Percentiles rank a stretch among this genome's conserved stretches.
Evolutionary conservation across 108 stramenopile species (phyloP).

Genomic region (Schizochytrium sp.): DNA sequence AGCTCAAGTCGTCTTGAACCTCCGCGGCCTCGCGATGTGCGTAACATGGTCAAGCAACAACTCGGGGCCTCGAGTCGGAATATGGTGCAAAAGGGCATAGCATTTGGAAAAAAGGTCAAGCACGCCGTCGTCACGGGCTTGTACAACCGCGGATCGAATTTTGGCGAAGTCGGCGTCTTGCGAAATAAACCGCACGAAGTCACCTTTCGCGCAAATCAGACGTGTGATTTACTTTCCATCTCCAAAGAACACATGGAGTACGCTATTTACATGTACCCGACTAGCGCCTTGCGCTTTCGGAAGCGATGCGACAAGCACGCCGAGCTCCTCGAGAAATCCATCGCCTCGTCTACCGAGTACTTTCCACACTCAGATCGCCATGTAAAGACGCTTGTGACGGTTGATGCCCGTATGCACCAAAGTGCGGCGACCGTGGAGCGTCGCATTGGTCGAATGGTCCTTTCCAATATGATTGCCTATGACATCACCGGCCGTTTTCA

Average conservation of each 20-base stretch:
- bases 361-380: not conserved
- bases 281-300: not conserved
- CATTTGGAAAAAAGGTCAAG: not conserved
- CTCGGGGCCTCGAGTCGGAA: not conserved
- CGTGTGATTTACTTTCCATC: not conserved
- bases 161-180: not conserved
- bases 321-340: not conserved
- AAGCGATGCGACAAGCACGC: not conserved
- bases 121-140: not conserved
- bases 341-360: not conserved
- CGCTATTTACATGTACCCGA: not conserved
- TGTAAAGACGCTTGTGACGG: not conserved
- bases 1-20: not conserved
- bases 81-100: not conserved
- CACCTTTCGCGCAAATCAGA: not conserved
- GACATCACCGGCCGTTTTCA: not conserved
- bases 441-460: not conserved
- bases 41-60: not conserved
- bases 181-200: not conserved
- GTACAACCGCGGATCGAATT: not conserved
- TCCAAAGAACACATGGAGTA: conserved; percentile 7
- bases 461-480: conserved; percentile 1
- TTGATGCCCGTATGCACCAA: not conserved
- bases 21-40: not conserved
- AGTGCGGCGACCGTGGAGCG: not conserved